phyloP scores from a whole-genome alignment of 2,329 filamentous ascomycete genomes.

The Cladorrhinum sp. region DNA sequence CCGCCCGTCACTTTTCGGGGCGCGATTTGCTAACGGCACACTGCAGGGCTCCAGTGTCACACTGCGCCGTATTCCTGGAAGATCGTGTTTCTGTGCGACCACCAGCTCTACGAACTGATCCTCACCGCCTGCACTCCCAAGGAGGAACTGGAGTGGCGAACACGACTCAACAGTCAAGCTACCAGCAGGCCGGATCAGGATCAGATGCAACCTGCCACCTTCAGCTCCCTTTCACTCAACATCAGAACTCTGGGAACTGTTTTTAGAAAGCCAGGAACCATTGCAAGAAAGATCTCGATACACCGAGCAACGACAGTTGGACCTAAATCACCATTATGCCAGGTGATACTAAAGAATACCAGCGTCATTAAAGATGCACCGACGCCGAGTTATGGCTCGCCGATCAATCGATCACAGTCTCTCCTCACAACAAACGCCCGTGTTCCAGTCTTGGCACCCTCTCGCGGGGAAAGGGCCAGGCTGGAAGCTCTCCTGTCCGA shows the following conservation, averaged over 20 bases:
- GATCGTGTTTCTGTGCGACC: conserved; percentile 73
- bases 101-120: conserved; percentile 78
- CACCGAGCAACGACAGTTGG: conserved; percentile 74
- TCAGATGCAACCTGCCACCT: conserved; percentile 46
- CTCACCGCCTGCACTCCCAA: conserved; percentile 79
- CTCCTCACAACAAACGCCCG: conserved; percentile 64
- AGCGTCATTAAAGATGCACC: conserved; percentile 60
- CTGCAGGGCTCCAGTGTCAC: conserved; percentile 79
- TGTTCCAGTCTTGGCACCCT: conserved; percentile 68
- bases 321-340: conserved; percentile 63
- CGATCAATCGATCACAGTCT: conserved; percentile 76
- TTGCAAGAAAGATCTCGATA: conserved; percentile 70
- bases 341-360: conserved; percentile 86
- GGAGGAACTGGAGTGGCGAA: conserved; percentile 79
- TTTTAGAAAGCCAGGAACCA: conserved; percentile 65
- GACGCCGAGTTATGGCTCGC: conserved; percentile 41
- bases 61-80: conserved; percentile 91
- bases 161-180: conserved; percentile 53
- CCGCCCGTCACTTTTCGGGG: not conserved
- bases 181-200: conserved; percentile 49
- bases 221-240: conserved; percentile 64
- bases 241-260: conserved; percentile 73
- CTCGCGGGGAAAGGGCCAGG: conserved; percentile 70
- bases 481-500: conserved; percentile 72
- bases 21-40: not conserved